A percentile compares a stretch with the other conserved stretches of the same genome.
Conservation (phyloP, 805 yeast genomes). For the Isabelozyma rhagii region DNA sequence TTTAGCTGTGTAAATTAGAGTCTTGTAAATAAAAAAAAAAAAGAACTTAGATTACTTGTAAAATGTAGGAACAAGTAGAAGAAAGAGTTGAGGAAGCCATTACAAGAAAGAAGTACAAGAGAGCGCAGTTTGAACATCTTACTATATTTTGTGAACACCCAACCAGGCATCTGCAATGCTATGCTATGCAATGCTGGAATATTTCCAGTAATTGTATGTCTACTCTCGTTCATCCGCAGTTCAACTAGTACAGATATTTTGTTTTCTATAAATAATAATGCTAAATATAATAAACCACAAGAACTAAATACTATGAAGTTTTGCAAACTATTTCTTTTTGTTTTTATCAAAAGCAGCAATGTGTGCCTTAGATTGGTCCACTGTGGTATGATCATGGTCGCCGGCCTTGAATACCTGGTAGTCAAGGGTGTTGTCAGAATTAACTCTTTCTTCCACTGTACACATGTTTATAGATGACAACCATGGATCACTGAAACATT, state of each 20-base stretch:
- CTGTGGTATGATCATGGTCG: constrained; percentile 81
- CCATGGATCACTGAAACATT: constrained; percentile 74
- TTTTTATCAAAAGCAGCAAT: constrained; percentile 89
- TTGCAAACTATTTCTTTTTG: constrained; percentile 47
- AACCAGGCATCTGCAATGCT: too few relatives aligned
- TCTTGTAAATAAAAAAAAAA: background rate
- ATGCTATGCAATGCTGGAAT: too few relatives aligned
- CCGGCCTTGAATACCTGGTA: constrained; percentile 40
- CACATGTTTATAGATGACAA: constrained; percentile 65
- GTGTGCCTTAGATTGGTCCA: constrained; percentile 92
- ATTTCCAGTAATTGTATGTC: too few relatives aligned
- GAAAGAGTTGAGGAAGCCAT: background rate
- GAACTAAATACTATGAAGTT: background rate
- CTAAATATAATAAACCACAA: background rate
- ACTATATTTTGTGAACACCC: too few relatives aligned
- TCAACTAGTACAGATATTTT: too few relatives aligned
- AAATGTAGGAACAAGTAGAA: background rate
- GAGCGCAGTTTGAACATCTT: too few relatives aligned
- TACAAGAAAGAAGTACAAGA: too few relatives aligned
- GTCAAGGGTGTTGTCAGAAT: constrained; percentile 33
- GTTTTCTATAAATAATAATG: too few relatives aligned
- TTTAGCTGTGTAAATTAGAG: background rate
- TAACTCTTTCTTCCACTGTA: constrained; percentile 46
- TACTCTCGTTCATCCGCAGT: too few relatives aligned
- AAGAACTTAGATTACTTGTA: background rate